A percentile compares a stretch with the other conserved stretches of the same genome.
Evolutionary conservation across 176 grass and related monocot genomes (phyloP).

Genomic region (Oryza punctata): DNA sequence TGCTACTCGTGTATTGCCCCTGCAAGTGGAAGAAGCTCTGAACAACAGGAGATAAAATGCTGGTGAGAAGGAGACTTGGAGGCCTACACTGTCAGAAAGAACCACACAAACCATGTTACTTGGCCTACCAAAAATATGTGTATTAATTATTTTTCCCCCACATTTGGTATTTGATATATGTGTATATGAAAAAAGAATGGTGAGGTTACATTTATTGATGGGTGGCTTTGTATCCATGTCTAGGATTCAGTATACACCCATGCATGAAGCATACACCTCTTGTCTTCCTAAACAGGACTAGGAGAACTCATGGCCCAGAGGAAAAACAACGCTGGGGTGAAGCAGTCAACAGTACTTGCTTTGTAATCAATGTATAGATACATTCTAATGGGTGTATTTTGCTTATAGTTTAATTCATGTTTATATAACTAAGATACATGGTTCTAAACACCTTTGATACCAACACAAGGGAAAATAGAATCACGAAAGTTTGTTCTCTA

Average conservation of each 20-base stretch:
- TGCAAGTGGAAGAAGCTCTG: slow-evolving; percentile 56
- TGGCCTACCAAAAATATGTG: slow-evolving; percentile 45
- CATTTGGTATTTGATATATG: slow-evolving; percentile 25
- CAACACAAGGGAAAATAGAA: slow-evolving; percentile 13
- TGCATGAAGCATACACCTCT: slow-evolving; percentile 38
- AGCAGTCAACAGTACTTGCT: slow-evolving; percentile 11
- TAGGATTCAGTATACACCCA: slow-evolving; percentile 43
- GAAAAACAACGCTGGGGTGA: background rate
- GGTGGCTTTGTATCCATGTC: slow-evolving; percentile 30
- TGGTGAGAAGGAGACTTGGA: slow-evolving; percentile 46
- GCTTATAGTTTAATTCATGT: slow-evolving; percentile 13
- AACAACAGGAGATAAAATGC: slow-evolving; percentile 45
- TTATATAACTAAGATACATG: background rate
- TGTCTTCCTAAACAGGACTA: slow-evolving; percentile 27
- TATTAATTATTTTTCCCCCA: slow-evolving; percentile 32
- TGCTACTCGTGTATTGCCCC: slow-evolving; percentile 27
- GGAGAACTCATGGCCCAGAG: background rate
- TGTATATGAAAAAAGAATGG: slow-evolving; percentile 31
- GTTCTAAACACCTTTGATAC: background rate
- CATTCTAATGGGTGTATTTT: background rate
- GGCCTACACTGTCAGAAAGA: slow-evolving; percentile 59
- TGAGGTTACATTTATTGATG: slow-evolving; percentile 34
- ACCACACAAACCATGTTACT: slow-evolving; percentile 68
- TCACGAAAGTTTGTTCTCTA: background rate
- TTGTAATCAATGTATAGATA: background rate